Conservation (phyloP, 768 basidiomycete species). For the Pholiota molesta region DNA sequence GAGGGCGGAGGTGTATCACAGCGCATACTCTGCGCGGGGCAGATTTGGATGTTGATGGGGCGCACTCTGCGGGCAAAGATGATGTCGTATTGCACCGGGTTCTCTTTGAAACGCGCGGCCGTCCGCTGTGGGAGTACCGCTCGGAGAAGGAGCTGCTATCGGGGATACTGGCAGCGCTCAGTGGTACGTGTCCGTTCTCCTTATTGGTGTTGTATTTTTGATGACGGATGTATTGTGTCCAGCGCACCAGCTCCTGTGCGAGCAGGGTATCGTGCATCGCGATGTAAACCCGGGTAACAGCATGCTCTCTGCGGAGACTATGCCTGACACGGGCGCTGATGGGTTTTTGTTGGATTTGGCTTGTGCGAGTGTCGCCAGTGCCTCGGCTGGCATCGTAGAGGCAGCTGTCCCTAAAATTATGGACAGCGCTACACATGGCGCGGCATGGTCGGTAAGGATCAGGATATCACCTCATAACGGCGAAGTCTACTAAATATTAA, state of each 20-base stretch:
- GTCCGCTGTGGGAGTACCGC: not conserved
- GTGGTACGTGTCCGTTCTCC: not conserved
- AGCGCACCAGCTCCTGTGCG: not conserved
- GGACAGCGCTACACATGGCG: no score
- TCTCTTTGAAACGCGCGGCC: not conserved
- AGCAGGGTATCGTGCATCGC: not conserved
- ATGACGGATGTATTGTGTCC: no score
- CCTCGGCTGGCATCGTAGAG: not conserved
- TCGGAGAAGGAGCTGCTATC: not conserved
- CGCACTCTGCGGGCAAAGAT: no score
- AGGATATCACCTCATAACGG: no score
- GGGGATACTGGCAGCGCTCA: not conserved
- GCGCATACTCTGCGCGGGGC: no score
- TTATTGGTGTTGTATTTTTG: no score
- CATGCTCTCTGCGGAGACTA: not conserved
- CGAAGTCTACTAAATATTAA: no score
- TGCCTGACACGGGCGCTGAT: not conserved
- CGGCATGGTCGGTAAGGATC: no score
- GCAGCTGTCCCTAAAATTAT: no score
- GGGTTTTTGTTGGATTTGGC: not conserved
- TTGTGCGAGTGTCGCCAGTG: no score
- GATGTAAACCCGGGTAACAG: not conserved
- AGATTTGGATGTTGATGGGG: no score
- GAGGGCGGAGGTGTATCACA: no score
- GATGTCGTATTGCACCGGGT: not conserved